Conservation (phyloP, 176 grass and related monocot genomes). For the Tillandsia leiboldiana region DNA sequence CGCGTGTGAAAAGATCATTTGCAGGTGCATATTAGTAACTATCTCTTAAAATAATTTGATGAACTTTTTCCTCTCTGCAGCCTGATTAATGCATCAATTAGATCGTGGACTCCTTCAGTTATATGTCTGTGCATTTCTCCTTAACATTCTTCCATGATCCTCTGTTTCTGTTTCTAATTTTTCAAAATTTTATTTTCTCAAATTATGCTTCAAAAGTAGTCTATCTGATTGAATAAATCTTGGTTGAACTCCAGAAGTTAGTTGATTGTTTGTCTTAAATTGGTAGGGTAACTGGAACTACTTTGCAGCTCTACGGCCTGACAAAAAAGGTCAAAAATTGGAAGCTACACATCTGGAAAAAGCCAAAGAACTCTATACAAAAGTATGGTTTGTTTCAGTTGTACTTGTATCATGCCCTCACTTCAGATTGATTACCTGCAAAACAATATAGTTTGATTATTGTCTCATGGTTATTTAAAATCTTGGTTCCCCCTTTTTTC, state of each 20-base stretch:
- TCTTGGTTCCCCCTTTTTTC: neutral
- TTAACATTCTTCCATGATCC: too few relatives aligned
- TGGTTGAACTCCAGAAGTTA: neutral
- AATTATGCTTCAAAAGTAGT: neutral
- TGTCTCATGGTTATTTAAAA: neutral
- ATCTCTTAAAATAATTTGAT: too few relatives aligned
- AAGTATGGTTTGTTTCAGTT: slow-evolving; percentile 30
- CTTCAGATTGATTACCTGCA: neutral
- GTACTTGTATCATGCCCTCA: neutral
- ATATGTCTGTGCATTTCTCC: neutral
- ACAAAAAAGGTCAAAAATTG: slow-evolving; percentile 93
- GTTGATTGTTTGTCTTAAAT: neutral
- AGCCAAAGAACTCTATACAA: slow-evolving; percentile 87
- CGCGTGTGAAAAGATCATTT: too few relatives aligned
- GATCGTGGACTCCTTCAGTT: neutral
- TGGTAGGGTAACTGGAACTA: slow-evolving; percentile 94
- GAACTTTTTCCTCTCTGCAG: too few relatives aligned
- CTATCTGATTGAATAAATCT: neutral
- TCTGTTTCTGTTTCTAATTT: too few relatives aligned
- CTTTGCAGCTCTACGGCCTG: slow-evolving; percentile 79
- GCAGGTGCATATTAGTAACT: too few relatives aligned
- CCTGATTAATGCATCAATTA: too few relatives aligned
- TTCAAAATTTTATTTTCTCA: too few relatives aligned
- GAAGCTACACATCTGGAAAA: slow-evolving; percentile 91
- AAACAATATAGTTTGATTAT: neutral